Evolutionary conservation across 2,329 filamentous ascomycete genomes (phyloP).

Genomic region (Penicillium sp.): DNA sequence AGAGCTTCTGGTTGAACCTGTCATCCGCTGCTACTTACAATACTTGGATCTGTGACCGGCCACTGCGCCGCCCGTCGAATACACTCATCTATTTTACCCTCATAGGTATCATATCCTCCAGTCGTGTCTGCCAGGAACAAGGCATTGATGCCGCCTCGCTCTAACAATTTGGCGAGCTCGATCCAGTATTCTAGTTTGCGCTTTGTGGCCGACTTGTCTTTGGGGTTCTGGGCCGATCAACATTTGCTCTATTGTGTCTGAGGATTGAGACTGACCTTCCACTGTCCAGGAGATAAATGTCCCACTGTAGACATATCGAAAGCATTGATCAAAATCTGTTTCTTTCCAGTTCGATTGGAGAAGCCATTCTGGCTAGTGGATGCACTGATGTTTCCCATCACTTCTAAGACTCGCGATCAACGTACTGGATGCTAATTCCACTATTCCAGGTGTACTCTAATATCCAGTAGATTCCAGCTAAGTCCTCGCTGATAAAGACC

Average conservation of each 20-base stretch:
- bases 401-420: background rate
- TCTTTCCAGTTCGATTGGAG: slow-evolving; percentile 38
- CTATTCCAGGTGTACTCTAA: background rate
- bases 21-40: slow-evolving; percentile 50
- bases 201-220: slow-evolving; percentile 63
- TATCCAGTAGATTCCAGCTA: no score
- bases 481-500: background rate
- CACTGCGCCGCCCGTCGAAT: slow-evolving; percentile 65
- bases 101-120: slow-evolving; percentile 65
- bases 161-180: slow-evolving; percentile 63
- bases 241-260: background rate
- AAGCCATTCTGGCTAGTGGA: slow-evolving; percentile 22
- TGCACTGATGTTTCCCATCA: slow-evolving; percentile 18
- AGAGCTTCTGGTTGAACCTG: background rate
- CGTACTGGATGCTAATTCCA: background rate
- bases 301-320: slow-evolving; percentile 68
- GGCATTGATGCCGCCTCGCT: slow-evolving; percentile 64
- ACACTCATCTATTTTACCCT: slow-evolving; percentile 61
- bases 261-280: slow-evolving; percentile 54
- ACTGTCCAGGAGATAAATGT: slow-evolving; percentile 66
- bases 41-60: slow-evolving; percentile 66
- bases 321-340: slow-evolving; percentile 63
- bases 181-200: slow-evolving; percentile 62
- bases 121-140: slow-evolving; percentile 69
- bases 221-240: slow-evolving; percentile 54